phyloP scores from a whole-genome alignment of 2,329 filamentous ascomycete species.

The Aspergillus fumigatus region DNA sequence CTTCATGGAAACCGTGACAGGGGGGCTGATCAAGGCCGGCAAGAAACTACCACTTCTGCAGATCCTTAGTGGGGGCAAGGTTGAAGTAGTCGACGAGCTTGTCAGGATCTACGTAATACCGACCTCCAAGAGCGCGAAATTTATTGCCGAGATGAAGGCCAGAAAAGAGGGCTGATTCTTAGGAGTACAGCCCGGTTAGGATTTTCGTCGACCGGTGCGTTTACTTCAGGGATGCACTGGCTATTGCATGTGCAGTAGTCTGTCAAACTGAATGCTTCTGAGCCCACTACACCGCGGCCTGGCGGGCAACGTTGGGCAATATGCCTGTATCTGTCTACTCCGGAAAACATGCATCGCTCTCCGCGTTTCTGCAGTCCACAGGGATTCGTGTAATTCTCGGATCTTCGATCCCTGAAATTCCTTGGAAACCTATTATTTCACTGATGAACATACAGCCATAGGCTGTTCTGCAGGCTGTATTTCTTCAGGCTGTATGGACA shows the following conservation, averaged over 20 bases:
- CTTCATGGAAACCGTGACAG: slow-evolving; percentile 77
- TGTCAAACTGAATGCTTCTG: not conserved
- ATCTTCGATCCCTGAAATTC: not conserved
- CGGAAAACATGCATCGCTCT: not conserved
- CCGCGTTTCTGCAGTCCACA: not conserved
- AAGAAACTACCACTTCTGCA: slow-evolving; percentile 76
- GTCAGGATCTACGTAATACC: slow-evolving; percentile 81
- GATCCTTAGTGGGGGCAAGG: slow-evolving; percentile 68
- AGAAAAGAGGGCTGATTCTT: slow-evolving; percentile 48
- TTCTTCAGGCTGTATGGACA: not conserved
- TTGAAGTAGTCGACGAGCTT: slow-evolving; percentile 83
- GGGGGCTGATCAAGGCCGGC: slow-evolving; percentile 83
- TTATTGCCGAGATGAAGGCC: slow-evolving; percentile 80
- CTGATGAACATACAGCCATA: not conserved
- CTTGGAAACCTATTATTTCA: not conserved
- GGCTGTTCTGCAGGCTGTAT: not conserved
- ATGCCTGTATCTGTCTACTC: not conserved
- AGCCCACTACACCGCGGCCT: not conserved
- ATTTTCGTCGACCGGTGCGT: not conserved
- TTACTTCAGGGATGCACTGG: not conserved
- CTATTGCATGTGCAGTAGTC: not conserved
- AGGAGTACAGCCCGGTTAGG: not conserved
- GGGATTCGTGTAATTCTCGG: not conserved
- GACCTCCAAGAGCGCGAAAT: slow-evolving; percentile 61
- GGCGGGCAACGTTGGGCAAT: not conserved